Conservation (phyloP, 2,329 filamentous ascomycete species). For the Penicillium sp. region DNA sequence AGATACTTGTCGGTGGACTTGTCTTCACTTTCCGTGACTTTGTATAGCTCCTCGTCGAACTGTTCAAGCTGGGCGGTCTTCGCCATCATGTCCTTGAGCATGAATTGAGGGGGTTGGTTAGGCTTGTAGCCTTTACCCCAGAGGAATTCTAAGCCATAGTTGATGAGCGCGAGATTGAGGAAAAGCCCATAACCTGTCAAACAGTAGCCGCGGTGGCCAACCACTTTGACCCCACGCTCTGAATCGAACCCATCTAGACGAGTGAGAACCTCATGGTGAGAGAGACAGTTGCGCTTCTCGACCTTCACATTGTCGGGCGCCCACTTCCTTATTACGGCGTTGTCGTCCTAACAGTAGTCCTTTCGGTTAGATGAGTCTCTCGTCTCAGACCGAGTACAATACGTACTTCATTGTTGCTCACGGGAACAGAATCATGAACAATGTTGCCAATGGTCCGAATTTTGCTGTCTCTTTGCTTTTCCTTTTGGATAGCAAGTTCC, state of each 20-base stretch:
- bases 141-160: slow-evolving; percentile 88
- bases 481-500: slow-evolving; percentile 66
- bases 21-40: slow-evolving; percentile 76
- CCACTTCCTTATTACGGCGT: slow-evolving; percentile 68
- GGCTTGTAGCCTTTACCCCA: slow-evolving; percentile 70
- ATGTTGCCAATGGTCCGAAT: slow-evolving; percentile 79
- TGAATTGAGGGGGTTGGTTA: slow-evolving; percentile 83
- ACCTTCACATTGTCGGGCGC: slow-evolving; percentile 63
- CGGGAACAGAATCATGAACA: slow-evolving; percentile 77
- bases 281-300: slow-evolving; percentile 69
- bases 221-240: slow-evolving; percentile 84
- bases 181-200: slow-evolving; percentile 81
- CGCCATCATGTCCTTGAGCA: slow-evolving; percentile 90
- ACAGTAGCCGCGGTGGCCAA: slow-evolving; percentile 90
- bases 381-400: too few species aligned
- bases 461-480: slow-evolving; percentile 63
- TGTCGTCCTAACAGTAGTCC: too few species aligned
- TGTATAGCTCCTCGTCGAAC: slow-evolving; percentile 97
- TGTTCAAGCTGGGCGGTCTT: slow-evolving; percentile 96
- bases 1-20: slow-evolving; percentile 77
- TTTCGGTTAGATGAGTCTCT: too few species aligned
- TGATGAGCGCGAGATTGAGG: slow-evolving; percentile 84
- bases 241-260: slow-evolving; percentile 86
- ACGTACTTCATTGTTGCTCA: slow-evolving; percentile 74
- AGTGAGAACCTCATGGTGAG: slow-evolving; percentile 87